phyloP scores from a whole-genome alignment of 2,329 filamentous ascomycete genomes.

The Sporothrix pseudoabietina region DNA sequence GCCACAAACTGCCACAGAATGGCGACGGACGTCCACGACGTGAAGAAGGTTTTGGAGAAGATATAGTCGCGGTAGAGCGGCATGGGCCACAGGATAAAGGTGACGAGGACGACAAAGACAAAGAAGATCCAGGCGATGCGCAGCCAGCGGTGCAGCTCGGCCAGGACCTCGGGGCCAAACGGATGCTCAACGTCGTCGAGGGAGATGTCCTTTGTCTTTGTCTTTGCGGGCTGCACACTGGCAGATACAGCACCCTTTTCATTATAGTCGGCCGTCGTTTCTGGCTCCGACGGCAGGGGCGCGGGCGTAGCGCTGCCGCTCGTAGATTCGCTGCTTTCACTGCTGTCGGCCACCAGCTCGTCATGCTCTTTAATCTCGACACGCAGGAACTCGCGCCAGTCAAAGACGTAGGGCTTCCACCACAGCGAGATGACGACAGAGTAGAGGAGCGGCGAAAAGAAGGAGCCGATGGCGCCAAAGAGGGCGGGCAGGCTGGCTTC shows the following conservation, averaged over 20 bases:
- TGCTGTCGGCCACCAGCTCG: constrained; percentile 33
- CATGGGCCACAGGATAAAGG: constrained; percentile 53
- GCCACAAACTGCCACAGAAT: constrained; percentile 54
- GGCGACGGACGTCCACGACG: constrained; percentile 49
- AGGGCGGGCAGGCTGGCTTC: constrained; percentile 47
- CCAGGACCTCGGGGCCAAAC: constrained; percentile 21
- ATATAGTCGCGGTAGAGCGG: constrained; percentile 54
- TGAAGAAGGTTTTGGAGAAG: constrained; percentile 51
- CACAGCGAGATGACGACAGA: constrained; percentile 48
- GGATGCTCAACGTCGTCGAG: constrained; percentile 46
- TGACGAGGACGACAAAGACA: constrained; percentile 44
- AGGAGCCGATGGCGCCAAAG: constrained; percentile 49
- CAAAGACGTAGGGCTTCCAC: constrained; percentile 43
- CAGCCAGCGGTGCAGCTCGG: constrained; percentile 29
- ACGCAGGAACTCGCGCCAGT: constrained; percentile 47
- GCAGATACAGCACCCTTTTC: background rate
- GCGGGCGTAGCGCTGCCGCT: constrained; percentile 15
- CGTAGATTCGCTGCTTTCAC: constrained; percentile 10
- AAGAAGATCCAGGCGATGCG: constrained; percentile 29
- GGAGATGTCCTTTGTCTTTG: constrained; percentile 27
- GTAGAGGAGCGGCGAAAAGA: constrained; percentile 51
- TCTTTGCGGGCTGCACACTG: background rate
- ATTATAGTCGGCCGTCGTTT: background rate
- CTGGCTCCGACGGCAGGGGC: background rate
- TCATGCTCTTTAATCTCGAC: constrained; percentile 50